Evolutionary conservation across 208 protist species (phyloP).

Genomic region (Phytomonas francai): DNA sequence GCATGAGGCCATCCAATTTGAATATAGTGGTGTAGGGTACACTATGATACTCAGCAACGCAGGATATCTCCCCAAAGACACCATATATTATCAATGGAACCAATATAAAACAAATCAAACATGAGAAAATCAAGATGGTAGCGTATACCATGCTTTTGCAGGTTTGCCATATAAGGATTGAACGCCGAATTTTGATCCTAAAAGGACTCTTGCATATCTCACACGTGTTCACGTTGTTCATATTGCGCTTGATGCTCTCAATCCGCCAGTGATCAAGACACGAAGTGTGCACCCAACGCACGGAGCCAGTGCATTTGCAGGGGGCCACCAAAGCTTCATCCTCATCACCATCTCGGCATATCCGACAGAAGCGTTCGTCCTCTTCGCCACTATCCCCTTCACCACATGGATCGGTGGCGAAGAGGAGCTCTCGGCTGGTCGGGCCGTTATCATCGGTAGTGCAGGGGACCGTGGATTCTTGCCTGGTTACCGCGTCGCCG

Average conservation of each 20-base stretch:
- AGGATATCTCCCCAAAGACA: constrained; percentile 52
- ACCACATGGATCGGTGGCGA: not conserved
- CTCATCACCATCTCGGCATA: constrained; percentile 52
- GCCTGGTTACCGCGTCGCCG: not conserved
- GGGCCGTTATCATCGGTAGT: not conserved
- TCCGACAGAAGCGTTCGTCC: constrained; percentile 66
- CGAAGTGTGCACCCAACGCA: constrained; percentile 63
- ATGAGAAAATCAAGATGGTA: constrained; percentile 30
- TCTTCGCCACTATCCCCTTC: constrained; percentile 7
- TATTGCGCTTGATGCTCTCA: constrained; percentile 59
- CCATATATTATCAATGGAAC: constrained; percentile 21
- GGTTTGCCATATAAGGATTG: constrained; percentile 40
- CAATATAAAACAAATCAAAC: constrained; percentile 21
- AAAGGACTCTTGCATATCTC: constrained; percentile 78
- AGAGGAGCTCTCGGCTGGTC: not conserved
- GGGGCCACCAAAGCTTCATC: constrained; percentile 57
- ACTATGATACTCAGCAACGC: constrained; percentile 38
- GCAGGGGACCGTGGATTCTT: not conserved
- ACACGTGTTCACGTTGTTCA: constrained; percentile 67
- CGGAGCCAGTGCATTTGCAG: constrained; percentile 65
- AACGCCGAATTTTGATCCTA: constrained; percentile 34
- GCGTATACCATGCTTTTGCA: constrained; percentile 24
- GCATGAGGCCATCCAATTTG: constrained; percentile 31
- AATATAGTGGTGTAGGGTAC: constrained; percentile 58
- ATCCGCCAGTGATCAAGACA: constrained; percentile 79